Evolutionary conservation across 345 rosid genomes (phyloP), one percentile per base, ranked within the genome.

Genomic region (Laguncularia racemosa): DNA sequence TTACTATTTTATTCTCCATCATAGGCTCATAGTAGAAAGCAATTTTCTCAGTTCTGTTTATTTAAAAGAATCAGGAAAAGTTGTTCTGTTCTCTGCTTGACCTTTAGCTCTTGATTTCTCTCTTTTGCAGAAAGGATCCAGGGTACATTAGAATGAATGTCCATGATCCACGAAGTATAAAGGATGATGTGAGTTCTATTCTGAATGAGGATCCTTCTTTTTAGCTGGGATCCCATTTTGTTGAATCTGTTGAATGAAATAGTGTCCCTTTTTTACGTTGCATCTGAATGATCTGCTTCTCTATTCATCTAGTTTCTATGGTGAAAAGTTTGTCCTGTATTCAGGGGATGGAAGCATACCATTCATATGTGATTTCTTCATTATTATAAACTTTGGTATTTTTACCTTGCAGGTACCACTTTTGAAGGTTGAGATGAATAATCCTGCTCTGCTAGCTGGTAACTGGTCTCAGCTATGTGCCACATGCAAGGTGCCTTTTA

Each of bases 381-480:
- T 72, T 40, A 60, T 65, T 55, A 6, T 33, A 33, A 33, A 6
- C 40, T 33, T 9, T 33, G 4, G 40, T 9, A 6, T 33, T 33
- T 33, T 33, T 1, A 33, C 40, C 40, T 33, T 40, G 44, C 60
- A 90, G 97, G 97, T 86, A 77, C 97, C 96, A 40, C 79, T 93
- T 48, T 58, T 93, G 79, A 93, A 87, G 85, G 77, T 85, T 64
- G 96, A 89, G 77, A 80, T 87, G 55, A 89, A 89, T 68, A 82
- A 84, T 69, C 95, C 92, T 75, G 97, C 92, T 66, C 75, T 93
- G 78, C 85, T 89, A 46, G 85, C 92, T 78, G 96, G 97, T 63
- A 89, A 87, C 70, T 93, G 99, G 97, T 77, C 92, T 61, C 99
- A 89, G 79, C 97, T 93, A 56, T 93, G 99, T 76, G 80, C 96